phyloP scores from a whole-genome alignment of 106 monocot genomes.

The Allium fistulosum region DNA sequence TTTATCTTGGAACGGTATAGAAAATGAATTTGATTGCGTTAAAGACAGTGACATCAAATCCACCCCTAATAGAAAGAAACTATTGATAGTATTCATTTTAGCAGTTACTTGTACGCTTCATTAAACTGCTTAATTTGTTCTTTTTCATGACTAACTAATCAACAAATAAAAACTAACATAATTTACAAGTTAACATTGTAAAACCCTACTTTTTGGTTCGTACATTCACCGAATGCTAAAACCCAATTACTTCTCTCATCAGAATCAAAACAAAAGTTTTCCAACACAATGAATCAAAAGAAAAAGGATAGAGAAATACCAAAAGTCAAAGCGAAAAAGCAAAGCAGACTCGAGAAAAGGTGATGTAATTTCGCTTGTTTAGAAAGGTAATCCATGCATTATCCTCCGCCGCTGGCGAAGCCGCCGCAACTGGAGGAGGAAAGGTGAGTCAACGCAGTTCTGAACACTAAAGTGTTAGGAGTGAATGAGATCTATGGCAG shows the following conservation, averaged over 20 bases:
- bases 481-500: constrained; percentile 5
- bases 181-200: not conserved
- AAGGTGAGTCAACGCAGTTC: not conserved
- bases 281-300: not conserved
- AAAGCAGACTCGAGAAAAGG: not conserved
- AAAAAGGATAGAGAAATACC: constrained; percentile 2
- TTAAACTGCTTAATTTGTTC: no score
- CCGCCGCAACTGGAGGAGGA: constrained; percentile 7
- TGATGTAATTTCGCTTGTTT: not conserved
- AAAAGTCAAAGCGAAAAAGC: not conserved
- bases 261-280: not conserved
- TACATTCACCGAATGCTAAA: not conserved
- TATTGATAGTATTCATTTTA: no score
- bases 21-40: no score
- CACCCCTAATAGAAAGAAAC: no score
- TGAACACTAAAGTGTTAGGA: constrained; percentile 1
- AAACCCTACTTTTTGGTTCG: not conserved
- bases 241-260: not conserved
- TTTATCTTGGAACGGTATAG: no score
- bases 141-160: not conserved
- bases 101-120: no score
- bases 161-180: not conserved
- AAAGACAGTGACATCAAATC: no score
- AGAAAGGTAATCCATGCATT: not conserved
- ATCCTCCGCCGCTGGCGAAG: not conserved